A percentile compares a stretch with the other conserved stretches of the same genome.
phyloP scores from a whole-genome alignment of 2,329 filamentous ascomycete species.

The Cladophialophora bantiana region DNA sequence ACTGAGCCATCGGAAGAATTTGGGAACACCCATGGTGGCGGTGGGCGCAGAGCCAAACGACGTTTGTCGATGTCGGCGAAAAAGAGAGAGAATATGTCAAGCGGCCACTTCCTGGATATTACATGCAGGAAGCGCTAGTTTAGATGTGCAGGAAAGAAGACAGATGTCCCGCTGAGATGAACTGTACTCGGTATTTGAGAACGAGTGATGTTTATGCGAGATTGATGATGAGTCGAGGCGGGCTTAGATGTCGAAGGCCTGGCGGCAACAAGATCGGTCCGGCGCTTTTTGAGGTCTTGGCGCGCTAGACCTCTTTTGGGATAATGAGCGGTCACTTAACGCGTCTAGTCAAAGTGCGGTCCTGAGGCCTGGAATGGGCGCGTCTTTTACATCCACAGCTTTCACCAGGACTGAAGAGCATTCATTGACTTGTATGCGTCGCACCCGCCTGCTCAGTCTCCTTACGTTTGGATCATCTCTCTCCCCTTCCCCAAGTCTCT shows the following conservation, averaged over 20 bases:
- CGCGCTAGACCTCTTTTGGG: neutral
- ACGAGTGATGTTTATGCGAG: neutral
- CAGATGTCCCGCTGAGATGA: neutral
- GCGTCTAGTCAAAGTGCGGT: slow-evolving; percentile 4
- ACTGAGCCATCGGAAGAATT: slow-evolving; percentile 99
- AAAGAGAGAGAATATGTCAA: slow-evolving; percentile 7
- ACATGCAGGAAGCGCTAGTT: slow-evolving; percentile 4
- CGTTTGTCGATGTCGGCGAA: slow-evolving; percentile 23
- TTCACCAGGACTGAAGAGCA: neutral
- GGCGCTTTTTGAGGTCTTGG: neutral
- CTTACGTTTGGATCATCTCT: neutral
- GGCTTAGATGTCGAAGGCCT: neutral
- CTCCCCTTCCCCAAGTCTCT: neutral
- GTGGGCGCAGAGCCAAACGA: slow-evolving; percentile 36
- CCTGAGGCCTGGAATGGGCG: slow-evolving; percentile 1
- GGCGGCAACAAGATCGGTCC: neutral
- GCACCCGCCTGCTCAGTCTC: neutral
- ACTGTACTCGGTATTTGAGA: neutral
- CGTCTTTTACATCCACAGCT: slow-evolving; percentile 2
- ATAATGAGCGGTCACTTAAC: slow-evolving; percentile 7
- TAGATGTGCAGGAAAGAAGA: slow-evolving; percentile 2
- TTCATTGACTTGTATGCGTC: neutral
- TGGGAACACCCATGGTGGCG: slow-evolving; percentile 71
- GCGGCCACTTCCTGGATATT: neutral
- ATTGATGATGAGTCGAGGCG: slow-evolving; percentile 5